phyloP scores from a whole-genome alignment of 1,284 basidiomycete species.

The Amylostereum areolatum region DNA sequence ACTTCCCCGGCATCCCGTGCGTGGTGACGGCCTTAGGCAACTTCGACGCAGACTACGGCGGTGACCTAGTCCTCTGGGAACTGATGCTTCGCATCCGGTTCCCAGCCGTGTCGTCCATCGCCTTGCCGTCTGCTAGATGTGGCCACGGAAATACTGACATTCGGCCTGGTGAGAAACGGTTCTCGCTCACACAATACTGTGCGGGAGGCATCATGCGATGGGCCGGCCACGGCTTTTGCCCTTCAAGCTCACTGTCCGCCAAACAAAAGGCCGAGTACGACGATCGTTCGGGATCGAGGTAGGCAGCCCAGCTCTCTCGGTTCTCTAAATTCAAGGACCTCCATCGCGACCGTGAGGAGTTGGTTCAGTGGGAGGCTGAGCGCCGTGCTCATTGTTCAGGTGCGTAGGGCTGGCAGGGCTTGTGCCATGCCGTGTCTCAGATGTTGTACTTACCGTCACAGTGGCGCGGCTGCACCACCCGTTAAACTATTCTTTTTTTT shows the following conservation, averaged over 20 bases:
- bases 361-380: too few relatives aligned
- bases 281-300: too few relatives aligned
- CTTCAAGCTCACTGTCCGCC: not conserved
- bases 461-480: too few relatives aligned
- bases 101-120: constrained; percentile 13
- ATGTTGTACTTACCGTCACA: too few relatives aligned
- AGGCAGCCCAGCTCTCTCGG: too few relatives aligned
- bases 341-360: too few relatives aligned
- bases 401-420: too few relatives aligned
- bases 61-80: constrained; percentile 22
- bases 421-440: too few relatives aligned
- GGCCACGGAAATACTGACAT: constrained; percentile 22
- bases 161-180: constrained; percentile 10
- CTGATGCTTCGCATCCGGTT: constrained; percentile 19
- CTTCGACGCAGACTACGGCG: constrained; percentile 17
- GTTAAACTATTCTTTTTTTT: too few relatives aligned
- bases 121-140: constrained; percentile 22
- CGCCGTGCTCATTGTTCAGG: too few relatives aligned
- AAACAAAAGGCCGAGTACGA: too few relatives aligned
- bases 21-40: constrained; percentile 17
- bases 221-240: constrained; percentile 14
- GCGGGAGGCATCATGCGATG: constrained; percentile 19
- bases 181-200: constrained; percentile 19
- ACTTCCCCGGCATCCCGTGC: constrained; percentile 17
- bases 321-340: too few relatives aligned